Evolutionary conservation across 257 asterid species (phyloP).

Genomic region (Nicotiana obtusifolia): DNA sequence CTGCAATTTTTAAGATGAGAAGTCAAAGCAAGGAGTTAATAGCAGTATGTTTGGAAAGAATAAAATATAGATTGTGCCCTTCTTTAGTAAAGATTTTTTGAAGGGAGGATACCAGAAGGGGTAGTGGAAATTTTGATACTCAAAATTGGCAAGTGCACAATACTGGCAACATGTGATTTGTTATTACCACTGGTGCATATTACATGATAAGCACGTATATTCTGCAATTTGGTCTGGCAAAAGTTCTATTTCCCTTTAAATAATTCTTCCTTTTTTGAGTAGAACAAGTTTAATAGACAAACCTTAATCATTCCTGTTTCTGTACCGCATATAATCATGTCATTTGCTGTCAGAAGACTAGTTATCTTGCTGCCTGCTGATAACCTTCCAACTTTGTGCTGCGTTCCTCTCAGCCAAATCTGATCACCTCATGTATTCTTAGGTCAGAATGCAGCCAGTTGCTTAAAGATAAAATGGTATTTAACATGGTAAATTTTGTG

Average conservation of each 20-base stretch:
- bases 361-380: conserved; percentile 95
- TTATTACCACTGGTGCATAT: not conserved
- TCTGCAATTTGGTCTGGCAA: not conserved
- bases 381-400: conserved; percentile 82
- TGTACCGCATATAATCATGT: conserved; percentile 87
- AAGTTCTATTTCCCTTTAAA: not conserved
- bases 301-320: conserved; percentile 89
- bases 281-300: conserved; percentile 2
- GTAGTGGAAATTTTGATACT: not conserved
- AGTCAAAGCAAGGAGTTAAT: conserved; percentile 1
- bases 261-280: not conserved
- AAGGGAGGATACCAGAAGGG: not conserved
- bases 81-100: not conserved
- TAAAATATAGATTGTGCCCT: not conserved
- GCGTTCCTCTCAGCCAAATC: conserved; percentile 92
- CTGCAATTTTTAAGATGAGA: conserved; percentile 34
- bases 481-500: not conserved
- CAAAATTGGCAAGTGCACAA: not conserved
- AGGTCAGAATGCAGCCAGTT: not conserved
- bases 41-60: not conserved
- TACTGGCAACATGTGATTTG: not conserved
- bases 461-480: not conserved
- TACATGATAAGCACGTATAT: not conserved
- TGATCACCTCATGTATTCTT: conserved; percentile 8
- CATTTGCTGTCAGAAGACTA: conserved; percentile 79